These are phyloP conservation scores for Ophiostoma piceae DNA, from an alignment of 2,329 filamentous ascomycete species.

Conservation along the genomic window DNA sequence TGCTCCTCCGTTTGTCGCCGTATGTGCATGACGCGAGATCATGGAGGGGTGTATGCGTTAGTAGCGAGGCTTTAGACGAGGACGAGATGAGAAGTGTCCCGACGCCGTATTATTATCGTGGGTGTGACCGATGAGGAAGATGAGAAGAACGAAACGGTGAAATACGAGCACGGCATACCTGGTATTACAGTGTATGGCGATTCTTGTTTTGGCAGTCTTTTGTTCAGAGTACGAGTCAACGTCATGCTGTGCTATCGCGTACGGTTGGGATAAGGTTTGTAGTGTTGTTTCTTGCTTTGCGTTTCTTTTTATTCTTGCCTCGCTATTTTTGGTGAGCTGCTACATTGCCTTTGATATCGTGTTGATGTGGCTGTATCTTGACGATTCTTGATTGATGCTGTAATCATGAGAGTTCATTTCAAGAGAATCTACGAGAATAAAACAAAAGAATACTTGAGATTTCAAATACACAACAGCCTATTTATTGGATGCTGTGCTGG, in stretches of 20 bases:
- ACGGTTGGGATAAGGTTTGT: neutral
- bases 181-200: neutral
- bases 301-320: neutral
- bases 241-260: conserved; percentile 1
- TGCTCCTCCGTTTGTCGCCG: neutral
- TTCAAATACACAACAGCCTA: neutral
- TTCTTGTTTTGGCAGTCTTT: neutral
- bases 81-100: neutral
- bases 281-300: neutral
- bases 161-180: conserved; percentile 7
- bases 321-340: neutral
- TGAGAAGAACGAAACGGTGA: neutral
- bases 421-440: neutral
- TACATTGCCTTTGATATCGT: neutral
- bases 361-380: neutral
- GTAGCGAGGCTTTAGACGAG: neutral
- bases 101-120: conserved; percentile 9
- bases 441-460: neutral
- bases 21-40: conserved; percentile 3
- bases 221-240: neutral
- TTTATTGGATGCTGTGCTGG: conserved; percentile 5
- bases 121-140: neutral
- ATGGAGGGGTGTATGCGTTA: conserved; percentile 13
- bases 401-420: too few species aligned
- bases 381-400: too few species aligned